Conservation (phyloP, 208 protist species). For the Wallacemonas sp. region DNA sequence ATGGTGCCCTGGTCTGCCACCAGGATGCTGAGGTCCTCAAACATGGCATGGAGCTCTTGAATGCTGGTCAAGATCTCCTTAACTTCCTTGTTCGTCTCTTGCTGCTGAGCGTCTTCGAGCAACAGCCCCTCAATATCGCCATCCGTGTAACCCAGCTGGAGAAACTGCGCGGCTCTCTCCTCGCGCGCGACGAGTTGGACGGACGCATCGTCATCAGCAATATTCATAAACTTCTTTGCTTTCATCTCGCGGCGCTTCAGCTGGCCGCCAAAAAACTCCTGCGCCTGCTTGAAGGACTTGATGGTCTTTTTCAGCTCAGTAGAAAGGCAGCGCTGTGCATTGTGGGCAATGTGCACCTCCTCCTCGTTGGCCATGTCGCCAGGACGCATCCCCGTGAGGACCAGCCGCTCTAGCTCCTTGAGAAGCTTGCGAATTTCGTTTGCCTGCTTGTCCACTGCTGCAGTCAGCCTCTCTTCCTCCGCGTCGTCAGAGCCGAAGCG, state of each 20-base stretch:
- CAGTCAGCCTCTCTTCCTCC: constrained; percentile 31
- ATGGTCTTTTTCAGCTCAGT: constrained; percentile 40
- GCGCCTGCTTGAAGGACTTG: constrained; percentile 47
- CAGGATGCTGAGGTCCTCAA: constrained; percentile 72
- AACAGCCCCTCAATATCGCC: constrained; percentile 79
- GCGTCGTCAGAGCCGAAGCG: constrained; percentile 59
- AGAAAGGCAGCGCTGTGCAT: constrained; percentile 51
- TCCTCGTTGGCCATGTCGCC: constrained; percentile 46
- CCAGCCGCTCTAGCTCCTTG: constrained; percentile 68
- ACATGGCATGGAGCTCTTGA: constrained; percentile 87
- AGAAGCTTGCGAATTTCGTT: constrained; percentile 48
- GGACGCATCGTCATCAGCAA: constrained; percentile 55
- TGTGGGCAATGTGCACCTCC: constrained; percentile 47
- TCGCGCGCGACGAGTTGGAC: constrained; percentile 58
- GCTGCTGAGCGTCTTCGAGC: constrained; percentile 54
- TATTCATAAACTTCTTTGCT: constrained; percentile 50
- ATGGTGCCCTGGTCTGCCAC: constrained; percentile 90
- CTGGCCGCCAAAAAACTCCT: constrained; percentile 59
- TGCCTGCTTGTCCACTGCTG: constrained; percentile 40
- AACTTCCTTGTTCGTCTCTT: constrained; percentile 74
- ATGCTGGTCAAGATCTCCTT: constrained; percentile 78
- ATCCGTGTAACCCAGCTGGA: constrained; percentile 81
- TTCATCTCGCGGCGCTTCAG: constrained; percentile 59
- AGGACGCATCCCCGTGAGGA: constrained; percentile 47
- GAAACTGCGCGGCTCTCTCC: constrained; percentile 60